Evolutionary conservation across 2,329 filamentous ascomycete genomes (phyloP).

Genomic region (Aspergillus phoenicis): DNA sequence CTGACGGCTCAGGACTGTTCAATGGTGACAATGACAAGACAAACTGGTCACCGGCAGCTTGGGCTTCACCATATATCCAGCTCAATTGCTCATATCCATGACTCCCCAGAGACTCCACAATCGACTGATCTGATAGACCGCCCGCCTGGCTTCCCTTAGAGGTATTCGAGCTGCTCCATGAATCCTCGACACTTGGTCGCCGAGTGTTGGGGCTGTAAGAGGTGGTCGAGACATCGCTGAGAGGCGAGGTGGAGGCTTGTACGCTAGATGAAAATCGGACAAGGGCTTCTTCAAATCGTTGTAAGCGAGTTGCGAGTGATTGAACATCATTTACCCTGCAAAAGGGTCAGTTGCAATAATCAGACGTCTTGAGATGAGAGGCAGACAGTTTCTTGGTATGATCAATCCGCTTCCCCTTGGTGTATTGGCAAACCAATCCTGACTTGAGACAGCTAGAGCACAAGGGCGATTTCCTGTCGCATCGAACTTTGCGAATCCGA

Average conservation of each 20-base stretch:
- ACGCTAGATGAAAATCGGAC: not conserved
- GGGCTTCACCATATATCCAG: not conserved
- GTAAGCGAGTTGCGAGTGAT: not conserved
- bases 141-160: not conserved
- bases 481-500: slow-evolving; percentile 5
- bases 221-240: not conserved
- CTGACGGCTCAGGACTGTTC: not conserved
- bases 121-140: not conserved
- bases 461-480: not conserved
- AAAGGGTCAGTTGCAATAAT: not conserved
- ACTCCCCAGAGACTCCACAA: not conserved
- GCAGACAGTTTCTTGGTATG: not conserved
- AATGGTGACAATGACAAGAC: not conserved
- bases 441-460: not conserved
- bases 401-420: not conserved
- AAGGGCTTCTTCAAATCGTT: not conserved
- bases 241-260: not conserved
- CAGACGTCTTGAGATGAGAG: not conserved
- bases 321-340: not conserved
- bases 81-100: not conserved
- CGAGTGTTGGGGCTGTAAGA: not conserved
- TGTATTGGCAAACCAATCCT: not conserved
- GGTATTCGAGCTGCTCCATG: not conserved
- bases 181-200: not conserved
- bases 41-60: not conserved